phyloP scores from a whole-genome alignment of 2,329 filamentous ascomycete species.

The Blumeria hordei region DNA sequence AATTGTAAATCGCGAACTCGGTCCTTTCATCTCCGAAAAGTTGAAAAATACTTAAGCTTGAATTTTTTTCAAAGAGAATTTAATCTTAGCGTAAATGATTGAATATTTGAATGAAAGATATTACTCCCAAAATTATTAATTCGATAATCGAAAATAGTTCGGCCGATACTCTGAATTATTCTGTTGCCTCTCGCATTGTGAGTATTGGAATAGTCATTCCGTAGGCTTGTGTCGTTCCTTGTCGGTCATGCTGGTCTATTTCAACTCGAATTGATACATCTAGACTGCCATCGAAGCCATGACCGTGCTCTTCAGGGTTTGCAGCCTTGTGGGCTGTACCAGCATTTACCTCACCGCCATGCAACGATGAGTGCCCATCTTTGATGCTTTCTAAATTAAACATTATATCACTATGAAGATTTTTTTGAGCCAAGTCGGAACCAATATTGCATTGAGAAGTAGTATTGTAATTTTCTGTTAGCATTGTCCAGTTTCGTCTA shows the following conservation, averaged over 20 bases:
- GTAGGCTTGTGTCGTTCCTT: conserved; percentile 62
- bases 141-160: no score
- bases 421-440: conserved; percentile 2
- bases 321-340: conserved; percentile 61
- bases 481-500: conserved; percentile 76
- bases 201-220: conserved; percentile 53
- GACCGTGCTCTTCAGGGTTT: conserved; percentile 25
- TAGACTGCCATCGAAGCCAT: conserved; percentile 34
- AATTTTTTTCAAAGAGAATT: no score
- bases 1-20: no score
- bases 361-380: conserved; percentile 47
- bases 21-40: no score
- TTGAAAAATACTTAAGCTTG: no score
- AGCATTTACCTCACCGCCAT: conserved; percentile 51
- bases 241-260: conserved; percentile 56
- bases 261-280: conserved; percentile 76
- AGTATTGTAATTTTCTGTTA: conserved; percentile 63
- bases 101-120: no score
- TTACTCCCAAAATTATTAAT: no score
- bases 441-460: conserved; percentile 15
- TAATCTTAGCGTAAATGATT: no score
- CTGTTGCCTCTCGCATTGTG: neutral
- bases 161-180: neutral
- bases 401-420: neutral
- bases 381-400: conserved; percentile 17